Percentiles rank a stretch among this genome's conserved stretches.
Evolutionary conservation across 208 protist species (phyloP).

Genomic region (Perkinsela sp.): DNA sequence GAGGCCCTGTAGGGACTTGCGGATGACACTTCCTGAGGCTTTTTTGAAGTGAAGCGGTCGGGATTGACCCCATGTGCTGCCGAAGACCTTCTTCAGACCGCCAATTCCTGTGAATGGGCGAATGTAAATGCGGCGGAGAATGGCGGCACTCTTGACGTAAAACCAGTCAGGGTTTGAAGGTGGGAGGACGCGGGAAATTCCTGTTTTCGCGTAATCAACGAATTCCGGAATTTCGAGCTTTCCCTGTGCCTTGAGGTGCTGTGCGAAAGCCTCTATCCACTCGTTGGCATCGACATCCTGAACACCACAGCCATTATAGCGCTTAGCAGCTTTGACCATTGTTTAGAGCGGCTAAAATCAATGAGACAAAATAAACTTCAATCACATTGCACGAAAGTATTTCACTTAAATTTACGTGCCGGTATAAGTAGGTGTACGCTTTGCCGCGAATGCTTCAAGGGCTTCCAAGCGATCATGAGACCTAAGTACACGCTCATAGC

Average conservation of each 20-base stretch:
- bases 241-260: conserved; percentile 80
- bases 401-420: too few species aligned
- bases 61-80: conserved; percentile 58
- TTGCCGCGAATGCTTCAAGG: conserved; percentile 61
- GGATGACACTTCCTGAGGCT: conserved; percentile 53
- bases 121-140: conserved; percentile 85
- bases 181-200: conserved; percentile 72
- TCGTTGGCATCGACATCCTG: conserved; percentile 75
- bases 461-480: conserved; percentile 62
- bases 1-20: conserved; percentile 77
- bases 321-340: background rate
- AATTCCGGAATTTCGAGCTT: conserved; percentile 76
- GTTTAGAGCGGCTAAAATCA: too few species aligned
- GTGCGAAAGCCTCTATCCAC: conserved; percentile 75
- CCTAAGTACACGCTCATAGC: conserved; percentile 47
- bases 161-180: conserved; percentile 91
- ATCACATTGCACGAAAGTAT: too few species aligned
- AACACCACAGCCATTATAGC: conserved; percentile 9
- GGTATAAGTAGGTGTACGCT: conserved; percentile 45
- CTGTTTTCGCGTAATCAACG: conserved; percentile 86
- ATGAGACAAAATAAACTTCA: too few species aligned
- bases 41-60: conserved; percentile 49
- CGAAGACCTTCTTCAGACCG: conserved; percentile 69
- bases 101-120: conserved; percentile 73
- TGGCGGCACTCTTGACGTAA: conserved; percentile 80